Evolutionary conservation across 2,329 filamentous ascomycete genomes (phyloP).

Genomic region (Sclerotinia nivalis): DNA sequence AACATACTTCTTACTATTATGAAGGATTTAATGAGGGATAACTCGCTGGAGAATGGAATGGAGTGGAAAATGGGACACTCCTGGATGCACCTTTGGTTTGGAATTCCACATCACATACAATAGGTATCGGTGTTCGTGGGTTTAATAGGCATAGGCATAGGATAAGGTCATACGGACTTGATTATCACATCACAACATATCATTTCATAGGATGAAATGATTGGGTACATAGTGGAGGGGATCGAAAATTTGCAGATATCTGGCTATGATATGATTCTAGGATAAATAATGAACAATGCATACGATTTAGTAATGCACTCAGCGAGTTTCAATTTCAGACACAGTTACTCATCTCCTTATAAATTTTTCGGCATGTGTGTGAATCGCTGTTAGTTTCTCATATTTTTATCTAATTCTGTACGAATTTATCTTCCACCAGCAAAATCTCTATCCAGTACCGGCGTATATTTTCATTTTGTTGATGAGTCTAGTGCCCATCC

Average conservation of each 20-base stretch:
- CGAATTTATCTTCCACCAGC: background rate
- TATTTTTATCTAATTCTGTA: background rate
- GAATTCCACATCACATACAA: background rate
- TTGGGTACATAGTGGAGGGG: background rate
- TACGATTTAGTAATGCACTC: background rate
- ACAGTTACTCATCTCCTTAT: background rate
- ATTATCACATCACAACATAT: background rate
- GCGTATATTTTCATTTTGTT: background rate
- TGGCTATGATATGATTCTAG: background rate
- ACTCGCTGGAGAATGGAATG: background rate
- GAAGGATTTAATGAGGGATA: background rate
- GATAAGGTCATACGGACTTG: background rate
- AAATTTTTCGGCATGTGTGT: background rate
- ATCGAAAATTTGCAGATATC: background rate
- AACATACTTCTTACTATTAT: background rate
- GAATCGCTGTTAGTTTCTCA: no score
- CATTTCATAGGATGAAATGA: background rate
- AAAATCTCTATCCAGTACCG: background rate
- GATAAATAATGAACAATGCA: background rate
- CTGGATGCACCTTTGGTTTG: background rate
- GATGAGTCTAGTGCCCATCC: background rate
- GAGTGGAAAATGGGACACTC: background rate
- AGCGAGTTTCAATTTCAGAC: background rate
- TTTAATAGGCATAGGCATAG: background rate
- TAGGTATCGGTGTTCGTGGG: background rate